A percentile compares a stretch with the other conserved stretches of the same genome.
Conservation (phyloP, 768 basidiomycete genomes). For the Gymnopilus dilepis region DNA sequence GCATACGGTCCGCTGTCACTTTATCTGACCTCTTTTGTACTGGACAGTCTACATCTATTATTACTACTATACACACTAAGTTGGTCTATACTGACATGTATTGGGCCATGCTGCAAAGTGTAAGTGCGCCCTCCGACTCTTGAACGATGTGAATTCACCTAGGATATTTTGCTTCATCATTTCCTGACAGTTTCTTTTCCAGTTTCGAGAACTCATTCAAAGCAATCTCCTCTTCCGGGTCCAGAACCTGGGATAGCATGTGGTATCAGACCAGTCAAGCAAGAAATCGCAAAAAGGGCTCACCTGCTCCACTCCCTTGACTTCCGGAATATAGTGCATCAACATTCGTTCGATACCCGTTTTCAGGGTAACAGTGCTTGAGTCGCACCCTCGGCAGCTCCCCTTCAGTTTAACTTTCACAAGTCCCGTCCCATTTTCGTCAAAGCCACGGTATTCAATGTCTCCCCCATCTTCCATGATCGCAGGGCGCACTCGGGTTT, state of each 20-base stretch:
- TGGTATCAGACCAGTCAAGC: slow-evolving; percentile 1
- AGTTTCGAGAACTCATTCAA: slow-evolving; percentile 89
- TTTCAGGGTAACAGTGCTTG: slow-evolving; percentile 94
- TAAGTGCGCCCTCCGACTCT: slow-evolving; percentile 7
- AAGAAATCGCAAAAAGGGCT: slow-evolving; percentile 25
- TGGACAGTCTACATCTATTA: slow-evolving; percentile 4
- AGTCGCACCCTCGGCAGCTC: slow-evolving; percentile 94
- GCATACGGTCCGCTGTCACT: not conserved
- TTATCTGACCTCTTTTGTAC: not conserved
- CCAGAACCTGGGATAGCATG: slow-evolving; percentile 65
- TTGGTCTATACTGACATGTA: slow-evolving; percentile 76
- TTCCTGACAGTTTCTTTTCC: slow-evolving; percentile 63
- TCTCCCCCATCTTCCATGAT: slow-evolving; percentile 99
- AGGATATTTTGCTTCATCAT: slow-evolving; percentile 53
- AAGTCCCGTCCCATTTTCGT: slow-evolving; percentile 75
- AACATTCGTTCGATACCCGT: slow-evolving; percentile 98
- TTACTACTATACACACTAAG: slow-evolving; percentile 12
- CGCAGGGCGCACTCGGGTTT: slow-evolving; percentile 92
- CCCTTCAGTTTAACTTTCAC: slow-evolving; percentile 95
- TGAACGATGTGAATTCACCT: slow-evolving; percentile 36
- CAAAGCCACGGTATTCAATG: slow-evolving; percentile 93
- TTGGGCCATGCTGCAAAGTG: slow-evolving; percentile 65
- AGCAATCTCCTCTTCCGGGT: slow-evolving; percentile 88
- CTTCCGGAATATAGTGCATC: slow-evolving; percentile 98
- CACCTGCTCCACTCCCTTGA: slow-evolving; percentile 90